Evolutionary conservation across 2,329 filamentous ascomycete species (phyloP), one percentile per base, ranked within the genome.

Genomic region (Colletotrichum salicis): DNA sequence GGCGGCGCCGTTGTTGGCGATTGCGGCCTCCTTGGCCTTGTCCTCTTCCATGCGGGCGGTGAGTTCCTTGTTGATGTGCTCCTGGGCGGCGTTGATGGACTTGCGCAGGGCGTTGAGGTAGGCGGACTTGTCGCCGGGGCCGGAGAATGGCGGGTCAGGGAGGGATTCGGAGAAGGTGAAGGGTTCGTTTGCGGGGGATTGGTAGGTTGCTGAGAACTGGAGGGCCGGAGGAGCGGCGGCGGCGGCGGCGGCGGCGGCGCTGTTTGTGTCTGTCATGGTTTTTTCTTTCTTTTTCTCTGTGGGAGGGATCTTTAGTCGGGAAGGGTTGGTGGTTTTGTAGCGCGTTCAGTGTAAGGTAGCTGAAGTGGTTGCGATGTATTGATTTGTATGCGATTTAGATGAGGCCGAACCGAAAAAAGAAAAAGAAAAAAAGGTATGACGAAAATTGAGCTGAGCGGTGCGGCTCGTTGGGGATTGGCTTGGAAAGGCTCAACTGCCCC

Each of bases 21-120:
- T 74, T 27, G 68, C 80, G 3, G 81, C 82, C 19, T 85, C 86
- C 15, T 83, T 82, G 10, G 82, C 83, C 78, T 91, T 92, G 78
- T 95, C 93, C 73, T 92, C 87, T 48, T 92, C 92, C 93, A 95
- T 95, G 69, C 91, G 89, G 64, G 84, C 79, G 5, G 93, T 95
- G 71, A 96, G 85, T 79, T 93, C 91, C 74, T 83, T 84, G 82
- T 96, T 96, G 79, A 95, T 84, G 62, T 86, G 83, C 68, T 86
- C 86, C 79, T 95, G 93, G n/a, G 92, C 82, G 10, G 85, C 79
- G 1, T 82, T 79, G 35, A 90, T 84, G n/a, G 89, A 88, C 13
- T 82, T 76, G 58, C 91, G 88, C 12, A 95, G 87, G 31, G 84
- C 79, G 52, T 81, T 77, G 33, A 95, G 88, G 80, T 91, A 93